Evolutionary conservation across 2,329 filamentous ascomycete genomes (phyloP).

Genomic region (Colletotrichum eremochloae): DNA sequence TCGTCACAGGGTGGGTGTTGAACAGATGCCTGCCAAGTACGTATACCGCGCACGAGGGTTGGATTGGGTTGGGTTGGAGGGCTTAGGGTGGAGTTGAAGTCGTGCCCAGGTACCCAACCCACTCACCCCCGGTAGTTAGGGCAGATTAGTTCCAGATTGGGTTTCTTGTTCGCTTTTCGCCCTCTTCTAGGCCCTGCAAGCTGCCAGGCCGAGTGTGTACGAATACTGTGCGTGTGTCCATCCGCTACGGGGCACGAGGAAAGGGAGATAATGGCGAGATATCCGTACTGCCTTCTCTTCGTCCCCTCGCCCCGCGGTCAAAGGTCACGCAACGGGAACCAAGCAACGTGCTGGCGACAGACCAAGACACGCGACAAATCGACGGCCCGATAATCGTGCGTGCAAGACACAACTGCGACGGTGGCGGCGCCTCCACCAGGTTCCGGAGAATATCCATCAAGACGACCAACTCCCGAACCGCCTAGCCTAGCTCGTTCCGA

Average conservation of each 20-base stretch:
- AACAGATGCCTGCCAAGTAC: too few species aligned
- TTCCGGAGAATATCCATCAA: constrained; percentile 16
- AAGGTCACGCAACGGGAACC: not conserved
- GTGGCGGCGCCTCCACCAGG: constrained; percentile 31
- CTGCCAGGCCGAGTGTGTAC: not conserved
- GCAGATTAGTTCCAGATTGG: constrained; percentile 9
- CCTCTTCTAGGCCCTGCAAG: not conserved
- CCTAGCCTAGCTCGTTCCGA: constrained; percentile 7
- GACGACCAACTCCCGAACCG: not conserved
- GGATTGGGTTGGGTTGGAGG: not conserved
- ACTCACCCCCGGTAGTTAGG: not conserved
- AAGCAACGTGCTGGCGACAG: not conserved
- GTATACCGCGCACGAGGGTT: not conserved
- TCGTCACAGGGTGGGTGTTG: not conserved
- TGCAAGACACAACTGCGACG: not conserved
- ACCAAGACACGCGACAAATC: constrained; percentile 3
- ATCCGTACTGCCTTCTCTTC: too few species aligned
- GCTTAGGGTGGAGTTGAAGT: not conserved
- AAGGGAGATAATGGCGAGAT: not conserved
- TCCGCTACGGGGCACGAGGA: too few species aligned
- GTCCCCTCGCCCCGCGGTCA: not conserved
- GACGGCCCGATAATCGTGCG: not conserved
- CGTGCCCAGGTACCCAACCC: not conserved
- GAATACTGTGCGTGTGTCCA: too few species aligned
- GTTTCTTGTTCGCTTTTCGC: not conserved